Conservation (phyloP, 495 filamentous ascomycete species). For the Eremomyces bilateralis region DNA sequence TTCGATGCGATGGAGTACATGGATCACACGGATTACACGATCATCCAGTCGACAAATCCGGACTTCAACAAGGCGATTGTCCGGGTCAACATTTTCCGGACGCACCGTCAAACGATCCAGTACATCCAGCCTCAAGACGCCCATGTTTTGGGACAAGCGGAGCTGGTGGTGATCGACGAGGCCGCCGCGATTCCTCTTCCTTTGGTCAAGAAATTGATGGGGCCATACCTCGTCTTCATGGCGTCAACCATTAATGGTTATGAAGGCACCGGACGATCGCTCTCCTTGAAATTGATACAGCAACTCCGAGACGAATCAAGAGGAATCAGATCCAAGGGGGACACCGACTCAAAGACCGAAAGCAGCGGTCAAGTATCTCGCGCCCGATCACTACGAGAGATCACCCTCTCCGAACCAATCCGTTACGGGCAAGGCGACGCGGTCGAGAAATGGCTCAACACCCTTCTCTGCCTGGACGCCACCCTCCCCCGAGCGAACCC, state of each 20-base stretch:
- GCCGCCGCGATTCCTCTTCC: constrained; percentile 92
- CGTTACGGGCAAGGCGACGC: constrained; percentile 77
- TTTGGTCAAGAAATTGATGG: constrained; percentile 80
- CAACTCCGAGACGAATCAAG: constrained; percentile 87
- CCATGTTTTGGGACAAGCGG: constrained; percentile 84
- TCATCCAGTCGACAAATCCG: constrained; percentile 94
- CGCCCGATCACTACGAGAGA: constrained; percentile 62
- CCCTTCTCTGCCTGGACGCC: constrained; percentile 79
- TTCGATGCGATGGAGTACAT: constrained; percentile 86
- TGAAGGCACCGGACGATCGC: constrained; percentile 85
- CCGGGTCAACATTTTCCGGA: constrained; percentile 80
- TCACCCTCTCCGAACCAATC: constrained; percentile 83
- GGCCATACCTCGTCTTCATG: constrained; percentile 98
- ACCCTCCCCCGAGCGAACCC: constrained; percentile 59
- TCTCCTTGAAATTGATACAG: constrained; percentile 92
- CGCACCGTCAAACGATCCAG: constrained; percentile 95
- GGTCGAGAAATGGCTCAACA: constrained; percentile 94
- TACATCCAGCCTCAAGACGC: constrained; percentile 94
- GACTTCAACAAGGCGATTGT: constrained; percentile 99
- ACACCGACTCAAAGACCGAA: constrained; percentile 38
- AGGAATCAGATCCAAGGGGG: constrained; percentile 48
- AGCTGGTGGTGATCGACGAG: constrained; percentile 92
- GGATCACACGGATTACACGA: constrained; percentile 92
- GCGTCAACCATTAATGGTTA: constrained; percentile 98
- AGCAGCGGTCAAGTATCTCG: constrained; percentile 28